A percentile compares a stretch with the other conserved stretches of the same genome.
These are phyloP conservation scores for Hebeloma cylindrosporum DNA, from an alignment of 768 basidiomycete species.

Conservation along the genomic window DNA sequence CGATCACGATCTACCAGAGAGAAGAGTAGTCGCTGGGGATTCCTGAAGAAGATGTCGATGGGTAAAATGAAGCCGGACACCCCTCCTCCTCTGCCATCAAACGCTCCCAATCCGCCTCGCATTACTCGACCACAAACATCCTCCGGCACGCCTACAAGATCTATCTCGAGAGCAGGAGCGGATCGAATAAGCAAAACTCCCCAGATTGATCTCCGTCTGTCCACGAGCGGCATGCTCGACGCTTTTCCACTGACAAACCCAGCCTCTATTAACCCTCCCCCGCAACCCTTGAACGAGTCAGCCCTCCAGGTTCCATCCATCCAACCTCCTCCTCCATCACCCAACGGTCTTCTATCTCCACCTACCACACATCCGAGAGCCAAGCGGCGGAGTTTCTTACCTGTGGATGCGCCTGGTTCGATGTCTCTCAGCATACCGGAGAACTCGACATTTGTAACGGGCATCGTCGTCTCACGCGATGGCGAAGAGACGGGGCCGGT, in stretches of 20 bases:
- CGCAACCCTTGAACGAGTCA: conserved; percentile 2
- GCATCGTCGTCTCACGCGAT: conserved; percentile 40
- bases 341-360: conserved; percentile 27
- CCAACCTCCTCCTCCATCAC: conserved; percentile 18
- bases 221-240: conserved; percentile 65
- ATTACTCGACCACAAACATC: conserved; percentile 33
- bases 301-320: conserved; percentile 2
- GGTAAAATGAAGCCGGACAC: conserved; percentile 79
- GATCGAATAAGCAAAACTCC: conserved; percentile 47
- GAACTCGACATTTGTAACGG: conserved; percentile 58
- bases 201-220: conserved; percentile 70
- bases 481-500: conserved; percentile 24
- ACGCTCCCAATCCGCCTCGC: conserved; percentile 30
- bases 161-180: conserved; percentile 16
- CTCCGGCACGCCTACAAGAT: conserved; percentile 25
- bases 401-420: conserved; percentile 64
- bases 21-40: conserved; percentile 85
- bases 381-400: conserved; percentile 87
- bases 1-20: conserved; percentile 38
- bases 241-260: conserved; percentile 38
- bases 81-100: conserved; percentile 42
- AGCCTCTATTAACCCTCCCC: conserved; percentile 21
- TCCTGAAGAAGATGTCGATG: conserved; percentile 99
- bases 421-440: conserved; percentile 59
- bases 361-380: conserved; percentile 44